Evolutionary conservation across 1,139 yeast species (phyloP).

Genomic region (Debaryomyces psychrophilus): DNA sequence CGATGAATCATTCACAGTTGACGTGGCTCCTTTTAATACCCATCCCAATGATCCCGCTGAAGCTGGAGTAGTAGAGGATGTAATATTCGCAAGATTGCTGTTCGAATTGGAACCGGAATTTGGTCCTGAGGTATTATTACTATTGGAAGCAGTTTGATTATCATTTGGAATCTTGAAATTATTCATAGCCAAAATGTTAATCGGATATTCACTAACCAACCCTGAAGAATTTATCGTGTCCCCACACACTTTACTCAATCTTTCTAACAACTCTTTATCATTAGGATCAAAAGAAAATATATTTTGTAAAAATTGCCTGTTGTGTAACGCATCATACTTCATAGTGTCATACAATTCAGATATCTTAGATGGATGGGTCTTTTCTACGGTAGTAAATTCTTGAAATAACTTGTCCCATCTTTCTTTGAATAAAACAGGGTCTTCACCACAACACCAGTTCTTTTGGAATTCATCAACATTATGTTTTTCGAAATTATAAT

Average conservation of each 20-base stretch:
- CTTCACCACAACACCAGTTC: slow-evolving; percentile 97
- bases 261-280: slow-evolving; percentile 45
- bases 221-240: slow-evolving; percentile 62
- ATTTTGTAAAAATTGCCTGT: slow-evolving; percentile 81
- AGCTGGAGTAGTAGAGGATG: slow-evolving; percentile 32
- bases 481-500: slow-evolving; percentile 70
- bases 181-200: slow-evolving; percentile 75
- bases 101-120: slow-evolving; percentile 29
- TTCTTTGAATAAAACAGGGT: slow-evolving; percentile 85
- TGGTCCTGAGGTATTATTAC: slow-evolving; percentile 15
- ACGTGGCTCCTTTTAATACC: slow-evolving; percentile 61
- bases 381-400: slow-evolving; percentile 90
- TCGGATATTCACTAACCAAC: slow-evolving; percentile 78
- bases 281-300: slow-evolving; percentile 75
- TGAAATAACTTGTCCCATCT: slow-evolving; percentile 97
- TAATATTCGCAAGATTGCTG: slow-evolving; percentile 31
- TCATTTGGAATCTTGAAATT: slow-evolving; percentile 62
- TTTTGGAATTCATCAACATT: slow-evolving; percentile 71
- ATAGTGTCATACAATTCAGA: slow-evolving; percentile 96
- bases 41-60: slow-evolving; percentile 76
- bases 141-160: slow-evolving; percentile 2
- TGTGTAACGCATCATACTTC: slow-evolving; percentile 97
- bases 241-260: slow-evolving; percentile 45
- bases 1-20: slow-evolving; percentile 27
- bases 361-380: slow-evolving; percentile 96